Base-by-base conservation (phyloP, 441 rosid genomes). In the Adansonia rubrostipa region DNA sequence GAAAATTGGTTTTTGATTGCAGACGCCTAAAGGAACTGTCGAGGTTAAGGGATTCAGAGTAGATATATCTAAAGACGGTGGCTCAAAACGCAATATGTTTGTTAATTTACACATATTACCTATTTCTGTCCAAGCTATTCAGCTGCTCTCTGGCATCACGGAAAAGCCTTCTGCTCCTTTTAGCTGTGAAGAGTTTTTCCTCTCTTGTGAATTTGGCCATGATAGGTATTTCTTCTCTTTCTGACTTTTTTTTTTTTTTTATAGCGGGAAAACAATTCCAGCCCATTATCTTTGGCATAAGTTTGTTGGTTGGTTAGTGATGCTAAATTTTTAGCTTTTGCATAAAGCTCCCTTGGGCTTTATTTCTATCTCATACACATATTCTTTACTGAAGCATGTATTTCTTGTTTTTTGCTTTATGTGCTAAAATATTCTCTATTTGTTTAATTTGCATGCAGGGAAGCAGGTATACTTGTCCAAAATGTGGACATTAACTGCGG, bases 171-270 rank as follows among this genome's bases (percentile, higher is more conserved):
- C 90, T 84, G 92, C 95, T 82, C 85, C 91, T 82, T 89, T 92
- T 79, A 78, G 50, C 86, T 96, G 98, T 74, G 94, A 94, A 81
- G 95, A 94, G 71, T 68, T 96, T 82, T 89, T 91, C 74, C 87
- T 96, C 65, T 89, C 92, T 60, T 89, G 93, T 74, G 97, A 96
- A 88, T 96, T 94, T 81, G 95, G 92, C 78, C 94, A 90, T 89
- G 87, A 92, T 75, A 89, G 98, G 99, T 96, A 89, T 61, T 17
- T 58, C 80, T 80, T 78, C 63, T 15, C 67, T 71, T 62, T 53
- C 36, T 50, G 45, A 63, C 2, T 6, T 36, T 64, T 36, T 64
- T 56, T 56, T 22, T 57, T 44, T 45, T 62, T 82, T 71, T 0
- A 79, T 57, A 68, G 73, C 68, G 79, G 76, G 82, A 56, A 14